Evolutionary conservation across 2,329 filamentous ascomycete species (phyloP).

Genomic region (Cordyceps cicadae): DNA sequence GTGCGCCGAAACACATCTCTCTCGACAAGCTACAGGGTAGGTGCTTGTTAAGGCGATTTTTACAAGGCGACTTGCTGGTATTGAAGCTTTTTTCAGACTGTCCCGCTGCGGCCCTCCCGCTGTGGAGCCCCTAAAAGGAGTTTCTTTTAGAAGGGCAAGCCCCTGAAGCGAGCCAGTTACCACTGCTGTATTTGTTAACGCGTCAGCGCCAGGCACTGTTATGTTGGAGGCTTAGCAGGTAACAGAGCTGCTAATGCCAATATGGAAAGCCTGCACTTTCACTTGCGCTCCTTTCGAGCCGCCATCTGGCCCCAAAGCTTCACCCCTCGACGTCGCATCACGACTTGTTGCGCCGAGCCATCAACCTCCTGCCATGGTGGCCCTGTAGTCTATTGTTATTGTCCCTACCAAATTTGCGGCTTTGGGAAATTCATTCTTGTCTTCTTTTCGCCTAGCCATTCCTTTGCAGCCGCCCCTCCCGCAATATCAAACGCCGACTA

Average conservation of each 20-base stretch:
- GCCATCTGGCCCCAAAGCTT: background rate
- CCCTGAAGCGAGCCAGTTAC: background rate
- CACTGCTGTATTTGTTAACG: background rate
- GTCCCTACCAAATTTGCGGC: background rate
- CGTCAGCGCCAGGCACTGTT: too few species aligned
- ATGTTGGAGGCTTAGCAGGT: too few species aligned
- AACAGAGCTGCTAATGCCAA: too few species aligned
- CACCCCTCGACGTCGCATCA: background rate
- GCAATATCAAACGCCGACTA: background rate
- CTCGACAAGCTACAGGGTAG: background rate
- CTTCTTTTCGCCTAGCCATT: background rate
- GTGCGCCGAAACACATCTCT: background rate
- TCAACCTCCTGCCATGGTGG: background rate
- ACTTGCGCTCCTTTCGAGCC: background rate
- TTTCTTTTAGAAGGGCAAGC: background rate
- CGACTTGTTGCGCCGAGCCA: background rate
- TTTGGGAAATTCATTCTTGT: background rate
- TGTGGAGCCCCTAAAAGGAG: background rate
- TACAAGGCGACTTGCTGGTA: background rate
- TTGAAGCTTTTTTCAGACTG: background rate
- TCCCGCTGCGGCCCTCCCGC: background rate
- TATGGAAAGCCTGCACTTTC: background rate
- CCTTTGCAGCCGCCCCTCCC: background rate
- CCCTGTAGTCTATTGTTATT: background rate
- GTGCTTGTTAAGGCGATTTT: background rate